A percentile compares a stretch with the other conserved stretches of the same genome.
phyloP scores from a whole-genome alignment of 257 asterid species.

The Anisodus tanguticus region DNA sequence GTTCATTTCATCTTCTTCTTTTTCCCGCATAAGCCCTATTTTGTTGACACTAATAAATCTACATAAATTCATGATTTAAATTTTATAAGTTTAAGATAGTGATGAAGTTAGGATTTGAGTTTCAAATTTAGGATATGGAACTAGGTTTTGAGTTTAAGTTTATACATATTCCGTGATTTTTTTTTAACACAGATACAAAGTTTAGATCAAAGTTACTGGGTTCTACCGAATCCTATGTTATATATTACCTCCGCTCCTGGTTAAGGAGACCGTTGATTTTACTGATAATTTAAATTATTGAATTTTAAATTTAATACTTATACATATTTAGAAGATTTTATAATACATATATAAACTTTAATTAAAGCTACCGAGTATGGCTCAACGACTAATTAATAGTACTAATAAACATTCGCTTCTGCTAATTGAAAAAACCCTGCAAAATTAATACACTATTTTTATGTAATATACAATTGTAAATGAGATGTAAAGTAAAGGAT shows the following conservation, averaged over 20 bases:
- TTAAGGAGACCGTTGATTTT: too few relatives aligned
- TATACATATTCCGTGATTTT: too few relatives aligned
- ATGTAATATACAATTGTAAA: slow-evolving; percentile 33
- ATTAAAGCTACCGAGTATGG: background rate
- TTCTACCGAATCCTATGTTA: too few relatives aligned
- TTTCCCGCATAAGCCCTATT: slow-evolving; percentile 16
- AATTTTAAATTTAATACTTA: background rate
- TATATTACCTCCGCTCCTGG: too few relatives aligned
- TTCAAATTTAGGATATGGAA: rapidly evolving
- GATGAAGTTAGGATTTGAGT: background rate
- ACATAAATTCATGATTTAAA: background rate
- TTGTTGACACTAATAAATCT: background rate
- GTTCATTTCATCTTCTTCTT: slow-evolving; percentile 35
- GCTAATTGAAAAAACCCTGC: background rate
- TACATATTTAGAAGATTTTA: background rate
- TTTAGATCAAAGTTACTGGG: too few relatives aligned
- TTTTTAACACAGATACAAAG: too few relatives aligned
- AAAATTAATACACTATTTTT: slow-evolving; percentile 41
- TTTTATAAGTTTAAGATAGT: rapidly evolving
- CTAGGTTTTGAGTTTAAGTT: too few relatives aligned
- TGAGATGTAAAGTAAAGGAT: slow-evolving; percentile 53
- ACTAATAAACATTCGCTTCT: too few relatives aligned
- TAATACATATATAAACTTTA: rapidly evolving
- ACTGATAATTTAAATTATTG: too few relatives aligned
- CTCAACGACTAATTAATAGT: background rate